phyloP scores from a whole-genome alignment of 2,329 filamentous ascomycete species.

The Neoascochyta sp. region DNA sequence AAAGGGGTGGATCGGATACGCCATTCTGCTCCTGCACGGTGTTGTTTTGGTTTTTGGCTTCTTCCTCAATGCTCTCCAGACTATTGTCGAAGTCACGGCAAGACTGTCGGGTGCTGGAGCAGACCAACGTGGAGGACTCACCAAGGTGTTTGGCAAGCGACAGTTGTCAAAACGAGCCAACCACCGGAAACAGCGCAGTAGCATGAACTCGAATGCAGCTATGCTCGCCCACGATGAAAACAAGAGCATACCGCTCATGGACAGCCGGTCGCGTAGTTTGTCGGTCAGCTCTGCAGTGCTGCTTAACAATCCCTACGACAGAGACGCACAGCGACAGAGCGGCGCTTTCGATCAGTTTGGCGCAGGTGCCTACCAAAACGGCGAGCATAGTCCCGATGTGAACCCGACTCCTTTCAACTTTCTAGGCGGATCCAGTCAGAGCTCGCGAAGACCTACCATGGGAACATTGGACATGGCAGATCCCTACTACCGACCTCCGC shows the following conservation, averaged over 20 bases:
- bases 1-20: constrained; percentile 94
- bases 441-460: constrained; percentile 40
- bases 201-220: constrained; percentile 74
- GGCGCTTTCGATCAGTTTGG: constrained; percentile 55
- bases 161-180: constrained; percentile 74
- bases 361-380: constrained; percentile 48
- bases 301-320: constrained; percentile 48
- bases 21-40: constrained; percentile 80
- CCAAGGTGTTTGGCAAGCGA: constrained; percentile 83
- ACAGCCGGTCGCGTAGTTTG: constrained; percentile 55
- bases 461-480: constrained; percentile 50
- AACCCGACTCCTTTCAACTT: constrained; percentile 71
- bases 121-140: constrained; percentile 73
- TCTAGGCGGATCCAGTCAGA: constrained; percentile 49
- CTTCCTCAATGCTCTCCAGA: constrained; percentile 87
- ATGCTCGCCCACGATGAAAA: constrained; percentile 71
- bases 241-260: constrained; percentile 56
- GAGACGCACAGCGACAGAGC: constrained; percentile 46
- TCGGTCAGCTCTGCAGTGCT: constrained; percentile 62
- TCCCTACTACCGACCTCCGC: constrained; percentile 84
- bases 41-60: constrained; percentile 86
- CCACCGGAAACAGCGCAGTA: constrained; percentile 66
- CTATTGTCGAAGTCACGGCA: constrained; percentile 81
- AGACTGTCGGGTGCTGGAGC: constrained; percentile 78
- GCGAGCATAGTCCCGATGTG: constrained; percentile 67